A percentile compares a stretch with the other conserved stretches of the same genome.
Evolutionary conservation across 2,329 filamentous ascomycete species (phyloP).

Genomic region (Scopulariopsis brevicaulis): DNA sequence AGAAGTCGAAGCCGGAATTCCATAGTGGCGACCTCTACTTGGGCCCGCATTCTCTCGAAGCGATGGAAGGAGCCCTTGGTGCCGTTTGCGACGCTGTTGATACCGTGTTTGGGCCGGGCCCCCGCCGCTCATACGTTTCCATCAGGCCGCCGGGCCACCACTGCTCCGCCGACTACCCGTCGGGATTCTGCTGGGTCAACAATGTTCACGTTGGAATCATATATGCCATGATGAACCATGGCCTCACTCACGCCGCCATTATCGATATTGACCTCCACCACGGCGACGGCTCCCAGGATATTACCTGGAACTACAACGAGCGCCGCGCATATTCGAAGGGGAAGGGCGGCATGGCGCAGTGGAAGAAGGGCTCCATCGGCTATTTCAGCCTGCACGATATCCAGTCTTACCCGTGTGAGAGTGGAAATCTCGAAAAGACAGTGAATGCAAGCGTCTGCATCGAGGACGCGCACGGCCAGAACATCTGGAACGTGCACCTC

Average conservation of each 20-base stretch:
- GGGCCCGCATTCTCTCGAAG: constrained; percentile 72
- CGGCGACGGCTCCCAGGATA: constrained; percentile 89
- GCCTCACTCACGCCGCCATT: constrained; percentile 86
- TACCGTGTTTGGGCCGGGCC: constrained; percentile 57
- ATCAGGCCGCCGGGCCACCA: constrained; percentile 92
- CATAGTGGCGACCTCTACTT: constrained; percentile 90
- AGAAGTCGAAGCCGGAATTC: constrained; percentile 36
- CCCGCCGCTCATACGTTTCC: constrained; percentile 76
- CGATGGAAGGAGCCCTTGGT: constrained; percentile 83
- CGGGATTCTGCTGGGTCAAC: constrained; percentile 97
- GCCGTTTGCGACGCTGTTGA: constrained; percentile 92
- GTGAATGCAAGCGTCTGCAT: constrained; percentile 90
- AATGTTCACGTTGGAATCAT: constrained; percentile 97
- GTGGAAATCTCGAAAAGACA: constrained; percentile 86
- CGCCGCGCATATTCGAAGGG: constrained; percentile 25
- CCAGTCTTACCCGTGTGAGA: constrained; percentile 95
- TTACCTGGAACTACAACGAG: constrained; percentile 82
- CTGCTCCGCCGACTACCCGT: constrained; percentile 79
- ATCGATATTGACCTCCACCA: constrained; percentile 89
- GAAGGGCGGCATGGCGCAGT: constrained; percentile 38
- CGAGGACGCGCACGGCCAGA: constrained; percentile 88
- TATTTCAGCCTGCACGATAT: constrained; percentile 98
- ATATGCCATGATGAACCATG: constrained; percentile 73
- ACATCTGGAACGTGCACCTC: constrained; percentile 91
- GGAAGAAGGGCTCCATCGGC: constrained; percentile 80